Base-by-base conservation (phyloP, 2,329 filamentous ascomycete genomes). In the Hymenoscyphus linearis region DNA sequence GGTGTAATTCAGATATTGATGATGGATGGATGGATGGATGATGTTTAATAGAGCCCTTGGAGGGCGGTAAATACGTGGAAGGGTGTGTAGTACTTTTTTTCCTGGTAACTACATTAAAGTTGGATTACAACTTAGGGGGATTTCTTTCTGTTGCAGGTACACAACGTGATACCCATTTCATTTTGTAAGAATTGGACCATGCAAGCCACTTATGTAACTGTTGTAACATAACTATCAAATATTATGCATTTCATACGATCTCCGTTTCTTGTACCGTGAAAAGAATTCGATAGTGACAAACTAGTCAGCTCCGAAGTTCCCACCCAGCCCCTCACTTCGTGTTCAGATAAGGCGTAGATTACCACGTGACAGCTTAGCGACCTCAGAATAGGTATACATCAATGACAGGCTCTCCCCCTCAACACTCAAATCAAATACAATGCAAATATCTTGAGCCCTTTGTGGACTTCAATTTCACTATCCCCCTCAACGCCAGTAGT, bases 1-100 rank as follows among this genome's bases (percentile, higher is more conserved):
- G 40, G 66, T 69, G 31, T 62, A 66, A 44, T 68, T 67, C 26
- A 64, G 64, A 55, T 69, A 69, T 58, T 69, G 59, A 65, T 53
- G 37, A 52, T 25, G 18, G 10, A 13, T 54, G 22, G 37, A 52
- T 25, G 18, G 10, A 13, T 54, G 22, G 5, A 31, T 14, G 13
- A 14, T 53, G 10, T 53, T n/a, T 54, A 25, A 55, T 36, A 27
- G 34, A 36, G 12, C 44, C 44, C 44, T 14, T 50, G 13, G 9
- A 5, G 9, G 3, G 18, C 22, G 22, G n/a, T 16, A 22, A 50
- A 50, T 50, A 18, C 10, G 22, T 10, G 14, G 25, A 13, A 34
- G 52, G 25, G 27, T 16, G 25, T 53, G 16, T 25, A 34, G 25
- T 53, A n/a, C 14, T 26, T 31, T 53, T 25, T 53, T 27, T 31